Evolutionary conservation across 306 rosid species (phyloP).

Genomic region (Cucumis cinereus): DNA sequence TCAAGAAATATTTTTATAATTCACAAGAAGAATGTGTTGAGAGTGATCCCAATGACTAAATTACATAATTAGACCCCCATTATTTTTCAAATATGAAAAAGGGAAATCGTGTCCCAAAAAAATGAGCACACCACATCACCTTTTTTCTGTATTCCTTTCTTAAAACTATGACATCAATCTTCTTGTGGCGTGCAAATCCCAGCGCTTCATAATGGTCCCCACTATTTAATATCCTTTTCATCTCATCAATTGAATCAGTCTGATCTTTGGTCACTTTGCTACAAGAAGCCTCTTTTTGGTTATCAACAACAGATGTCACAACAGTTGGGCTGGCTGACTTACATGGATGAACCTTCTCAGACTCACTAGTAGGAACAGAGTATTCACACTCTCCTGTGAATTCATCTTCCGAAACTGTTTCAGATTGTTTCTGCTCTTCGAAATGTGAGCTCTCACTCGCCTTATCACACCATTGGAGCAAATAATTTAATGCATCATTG

Average conservation of each 20-base stretch:
- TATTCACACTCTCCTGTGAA: conserved; percentile 58
- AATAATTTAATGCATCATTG: conserved; percentile 51
- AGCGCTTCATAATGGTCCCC: conserved; percentile 80
- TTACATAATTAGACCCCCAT: neutral
- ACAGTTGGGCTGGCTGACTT: conserved; percentile 55
- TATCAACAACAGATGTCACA: conserved; percentile 36
- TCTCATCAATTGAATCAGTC: conserved; percentile 58
- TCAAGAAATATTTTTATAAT: neutral
- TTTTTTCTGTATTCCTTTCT: conserved; percentile 80
- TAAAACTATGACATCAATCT: conserved; percentile 49
- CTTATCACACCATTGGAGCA: conserved; percentile 90
- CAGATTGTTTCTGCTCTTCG: conserved; percentile 73
- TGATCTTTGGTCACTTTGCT: conserved; percentile 44
- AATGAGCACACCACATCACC: conserved; percentile 20
- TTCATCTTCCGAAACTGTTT: conserved; percentile 52
- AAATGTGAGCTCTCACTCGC: conserved; percentile 52
- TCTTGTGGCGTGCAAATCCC: conserved; percentile 63
- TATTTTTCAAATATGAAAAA: neutral
- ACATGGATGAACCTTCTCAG: conserved; percentile 64
- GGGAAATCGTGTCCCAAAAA: neutral
- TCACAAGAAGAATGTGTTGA: neutral
- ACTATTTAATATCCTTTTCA: conserved; percentile 65
- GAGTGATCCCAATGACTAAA: neutral
- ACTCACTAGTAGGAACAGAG: conserved; percentile 44
- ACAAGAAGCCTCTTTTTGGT: conserved; percentile 37